phyloP scores from a whole-genome alignment of 2,329 filamentous ascomycete species.

The Lasiodiplodia gonubiensis region DNA sequence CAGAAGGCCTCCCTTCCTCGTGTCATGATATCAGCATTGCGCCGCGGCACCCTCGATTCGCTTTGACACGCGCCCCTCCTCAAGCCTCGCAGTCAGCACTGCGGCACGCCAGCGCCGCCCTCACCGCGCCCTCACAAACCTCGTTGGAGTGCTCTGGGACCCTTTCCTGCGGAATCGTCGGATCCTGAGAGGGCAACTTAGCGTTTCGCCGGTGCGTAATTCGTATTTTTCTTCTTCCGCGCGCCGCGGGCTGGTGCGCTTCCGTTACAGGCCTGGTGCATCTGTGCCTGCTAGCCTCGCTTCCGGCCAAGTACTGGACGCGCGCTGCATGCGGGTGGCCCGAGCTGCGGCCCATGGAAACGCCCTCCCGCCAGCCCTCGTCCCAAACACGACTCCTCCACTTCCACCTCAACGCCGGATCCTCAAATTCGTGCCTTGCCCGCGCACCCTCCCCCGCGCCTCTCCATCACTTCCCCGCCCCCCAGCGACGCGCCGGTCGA shows the following conservation, averaged over 20 bases:
- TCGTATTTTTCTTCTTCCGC: constrained; percentile 27
- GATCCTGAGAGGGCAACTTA: constrained; percentile 12
- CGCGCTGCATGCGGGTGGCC: constrained; percentile 27
- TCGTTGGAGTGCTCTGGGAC: neutral
- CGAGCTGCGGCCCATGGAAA: constrained; percentile 26
- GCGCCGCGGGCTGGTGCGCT: constrained; percentile 10
- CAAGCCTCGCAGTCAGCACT: constrained; percentile 20
- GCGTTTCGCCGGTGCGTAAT: constrained; percentile 24
- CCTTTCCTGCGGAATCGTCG: constrained; percentile 11
- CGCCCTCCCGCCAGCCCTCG: constrained; percentile 20
- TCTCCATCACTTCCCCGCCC: constrained; percentile 9
- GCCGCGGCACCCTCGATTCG: constrained; percentile 10
- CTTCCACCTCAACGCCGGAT: constrained; percentile 4
- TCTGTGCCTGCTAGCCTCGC: constrained; percentile 25
- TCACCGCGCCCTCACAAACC: neutral
- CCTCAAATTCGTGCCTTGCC: neutral
- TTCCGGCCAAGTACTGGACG: constrained; percentile 25
- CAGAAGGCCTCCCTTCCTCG: constrained; percentile 8
- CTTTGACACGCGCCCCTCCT: neutral
- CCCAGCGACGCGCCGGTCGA: constrained; percentile 5
- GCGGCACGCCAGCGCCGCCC: neutral
- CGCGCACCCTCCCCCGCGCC: constrained; percentile 2
- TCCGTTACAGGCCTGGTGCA: constrained; percentile 22
- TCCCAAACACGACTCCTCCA: constrained; percentile 18
- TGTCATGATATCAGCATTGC: constrained; percentile 25